Base-by-base conservation (phyloP, 495 filamentous ascomycete species). In the Penicillium bovifimosum region DNA sequence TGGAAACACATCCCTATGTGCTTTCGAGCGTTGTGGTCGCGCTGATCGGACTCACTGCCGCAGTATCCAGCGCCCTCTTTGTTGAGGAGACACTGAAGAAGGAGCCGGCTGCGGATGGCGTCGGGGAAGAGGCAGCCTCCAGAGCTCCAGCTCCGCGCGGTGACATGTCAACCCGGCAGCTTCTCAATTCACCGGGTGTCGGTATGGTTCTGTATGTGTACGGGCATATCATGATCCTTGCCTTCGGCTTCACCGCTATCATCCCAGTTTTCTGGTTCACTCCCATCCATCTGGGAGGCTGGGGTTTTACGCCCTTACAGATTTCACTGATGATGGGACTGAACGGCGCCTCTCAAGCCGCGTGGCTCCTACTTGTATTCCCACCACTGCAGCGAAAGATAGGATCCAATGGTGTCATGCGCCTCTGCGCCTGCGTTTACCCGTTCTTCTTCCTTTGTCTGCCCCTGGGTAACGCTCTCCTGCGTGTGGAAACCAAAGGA, bases 311-410 rank as follows among this genome's bases (percentile, higher is more conserved):
- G 0, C 71, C 82, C 0, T 41, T 73, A 0, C 75, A 81, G 34
- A 87, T 86, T 45, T 83, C 83, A 0, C 40, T 80, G 6, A 72
- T 81, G 62, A 70, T 89, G 62, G 80, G 69, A 7, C 45, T 80
- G n/a, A 76, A 67, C 3, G 86, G 85, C 13, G 60, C 78, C 13
- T 66, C 78, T 6, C 86, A 89, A 62, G 77, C 83, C 6, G 33
- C 76, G 3, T 89, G 85, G 85, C 75, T 85, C 3, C 71, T 89
- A 0, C 29, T 85, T 24, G 62, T 76, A 39, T 87, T 88, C 69
- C 84, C 85, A 1, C 72, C 72, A 0, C 54, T 89, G 4, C 82
- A 87, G 46, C 57, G 53, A 14, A 70, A 73, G 29, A 67, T 79
- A 48, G 84, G 84, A 6, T 84, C 85, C 10, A 83, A 82, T 27